Evolutionary conservation across 2,329 filamentous ascomycete species (phyloP).

Genomic region (Didymella pomorum): DNA sequence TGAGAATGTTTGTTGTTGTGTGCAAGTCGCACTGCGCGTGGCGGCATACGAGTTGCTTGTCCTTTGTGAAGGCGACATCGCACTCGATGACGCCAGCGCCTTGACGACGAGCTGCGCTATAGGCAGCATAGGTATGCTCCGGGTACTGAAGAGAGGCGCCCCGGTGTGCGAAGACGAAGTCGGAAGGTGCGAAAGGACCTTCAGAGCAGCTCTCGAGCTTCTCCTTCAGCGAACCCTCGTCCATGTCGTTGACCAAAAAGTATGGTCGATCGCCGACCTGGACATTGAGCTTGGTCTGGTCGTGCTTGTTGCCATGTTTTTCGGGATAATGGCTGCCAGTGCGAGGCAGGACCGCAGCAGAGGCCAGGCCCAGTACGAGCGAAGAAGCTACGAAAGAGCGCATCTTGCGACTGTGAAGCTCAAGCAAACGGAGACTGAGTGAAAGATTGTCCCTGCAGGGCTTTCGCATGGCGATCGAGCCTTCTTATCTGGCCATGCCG

Average conservation of each 20-base stretch:
- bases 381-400: slow-evolving; percentile 38
- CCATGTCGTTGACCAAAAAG: slow-evolving; percentile 50
- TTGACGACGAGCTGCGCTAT: slow-evolving; percentile 45
- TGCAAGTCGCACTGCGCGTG: slow-evolving; percentile 51
- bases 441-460: slow-evolving; percentile 29
- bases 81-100: slow-evolving; percentile 51
- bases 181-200: slow-evolving; percentile 44
- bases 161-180: slow-evolving; percentile 49
- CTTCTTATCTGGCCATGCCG: slow-evolving; percentile 36
- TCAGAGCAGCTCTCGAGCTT: slow-evolving; percentile 51
- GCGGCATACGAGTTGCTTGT: slow-evolving; percentile 50
- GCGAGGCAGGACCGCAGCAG: slow-evolving; percentile 38
- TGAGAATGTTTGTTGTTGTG: slow-evolving; percentile 51
- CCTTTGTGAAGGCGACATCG: slow-evolving; percentile 50
- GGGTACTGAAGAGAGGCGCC: slow-evolving; percentile 49
- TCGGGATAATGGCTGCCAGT: slow-evolving; percentile 23
- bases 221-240: slow-evolving; percentile 47
- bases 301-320: slow-evolving; percentile 26
- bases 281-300: slow-evolving; percentile 38
- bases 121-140: slow-evolving; percentile 45
- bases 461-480: slow-evolving; percentile 14
- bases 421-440: slow-evolving; percentile 10
- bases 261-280: slow-evolving; percentile 49
- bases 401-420: slow-evolving; percentile 33
- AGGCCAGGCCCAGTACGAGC: slow-evolving; percentile 39